Evolutionary conservation across 164 flowering plant genomes (phyloP).

Genomic region (Macadamia integrifolia): DNA sequence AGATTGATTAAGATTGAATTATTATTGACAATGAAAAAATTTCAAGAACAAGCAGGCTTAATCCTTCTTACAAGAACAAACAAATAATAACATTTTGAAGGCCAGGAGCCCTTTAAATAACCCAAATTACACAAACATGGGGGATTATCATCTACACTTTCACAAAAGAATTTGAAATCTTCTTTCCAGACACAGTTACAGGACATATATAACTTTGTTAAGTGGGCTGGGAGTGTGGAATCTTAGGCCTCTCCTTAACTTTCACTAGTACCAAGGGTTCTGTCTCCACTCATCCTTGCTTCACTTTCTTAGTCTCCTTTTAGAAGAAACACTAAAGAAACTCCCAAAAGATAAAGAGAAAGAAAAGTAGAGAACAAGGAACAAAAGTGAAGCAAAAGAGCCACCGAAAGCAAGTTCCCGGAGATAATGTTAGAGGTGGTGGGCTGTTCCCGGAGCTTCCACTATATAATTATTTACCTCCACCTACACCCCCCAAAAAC

Average conservation of each 20-base stretch:
- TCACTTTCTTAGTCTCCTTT: slow-evolving; percentile 7
- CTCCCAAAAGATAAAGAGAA: background rate
- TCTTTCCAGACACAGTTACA: slow-evolving; percentile 9
- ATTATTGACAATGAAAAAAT: background rate
- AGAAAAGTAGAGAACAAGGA: background rate
- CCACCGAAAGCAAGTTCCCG: slow-evolving; percentile 12
- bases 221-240: slow-evolving; percentile 22
- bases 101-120: background rate
- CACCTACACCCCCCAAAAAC: background rate
- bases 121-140: background rate
- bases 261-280: slow-evolving; percentile 9
- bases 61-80: background rate
- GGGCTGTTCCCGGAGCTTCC: background rate
- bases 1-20: background rate
- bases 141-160: slow-evolving; percentile 5
- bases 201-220: slow-evolving; percentile 1
- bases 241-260: slow-evolving; percentile 10
- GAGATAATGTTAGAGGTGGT: background rate
- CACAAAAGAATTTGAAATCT: slow-evolving; percentile 20
- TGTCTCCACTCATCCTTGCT: slow-evolving; percentile 15
- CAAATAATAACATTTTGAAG: background rate
- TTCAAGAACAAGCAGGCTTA: background rate
- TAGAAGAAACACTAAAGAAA: background rate
- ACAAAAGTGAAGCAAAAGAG: slow-evolving; percentile 7
- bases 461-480: slow-evolving; percentile 25